These are phyloP conservation scores for Cladosporium sp. DNA, from an alignment of 2,329 filamentous ascomycete species.

Conservation along the genomic window DNA sequence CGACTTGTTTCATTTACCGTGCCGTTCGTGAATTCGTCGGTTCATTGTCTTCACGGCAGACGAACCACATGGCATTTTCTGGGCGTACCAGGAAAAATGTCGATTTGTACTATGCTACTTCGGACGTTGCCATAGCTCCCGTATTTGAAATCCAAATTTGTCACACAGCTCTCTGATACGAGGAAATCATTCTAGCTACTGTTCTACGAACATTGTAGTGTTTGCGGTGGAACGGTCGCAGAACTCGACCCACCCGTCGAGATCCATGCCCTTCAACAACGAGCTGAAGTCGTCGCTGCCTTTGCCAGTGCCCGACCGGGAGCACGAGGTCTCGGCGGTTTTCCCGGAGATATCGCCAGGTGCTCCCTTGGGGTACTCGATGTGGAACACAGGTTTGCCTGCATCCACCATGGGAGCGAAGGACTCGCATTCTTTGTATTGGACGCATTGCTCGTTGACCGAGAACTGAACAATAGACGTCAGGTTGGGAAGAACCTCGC, in stretches of 20 bases:
- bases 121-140: too few relatives aligned
- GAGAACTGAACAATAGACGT: slow-evolving; percentile 57
- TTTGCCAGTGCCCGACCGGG: slow-evolving; percentile 28
- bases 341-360: slow-evolving; percentile 29
- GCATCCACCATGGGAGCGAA: slow-evolving; percentile 57
- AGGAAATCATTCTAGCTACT: background rate
- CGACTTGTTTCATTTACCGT: too few relatives aligned
- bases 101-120: too few relatives aligned
- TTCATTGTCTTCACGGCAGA: background rate
- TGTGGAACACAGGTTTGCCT: slow-evolving; percentile 67
- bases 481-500: slow-evolving; percentile 52
- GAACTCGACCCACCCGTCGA: slow-evolving; percentile 53
- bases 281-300: slow-evolving; percentile 56
- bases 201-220: slow-evolving; percentile 3
- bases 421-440: slow-evolving; percentile 57
- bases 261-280: slow-evolving; percentile 60
- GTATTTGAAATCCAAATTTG: too few relatives aligned
- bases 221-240: slow-evolving; percentile 11
- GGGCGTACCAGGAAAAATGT: too few relatives aligned
- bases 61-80: too few relatives aligned
- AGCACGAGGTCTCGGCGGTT: slow-evolving; percentile 40
- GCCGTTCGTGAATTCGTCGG: too few relatives aligned
- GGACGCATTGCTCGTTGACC: slow-evolving; percentile 66
- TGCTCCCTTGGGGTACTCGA: slow-evolving; percentile 60
- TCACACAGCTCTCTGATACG: too few relatives aligned